A percentile compares a stretch with the other conserved stretches of the same genome.
These are phyloP conservation scores for Trichoderma pleuroti DNA, from an alignment of 2,329 filamentous ascomycete species.

Conservation along the genomic window DNA sequence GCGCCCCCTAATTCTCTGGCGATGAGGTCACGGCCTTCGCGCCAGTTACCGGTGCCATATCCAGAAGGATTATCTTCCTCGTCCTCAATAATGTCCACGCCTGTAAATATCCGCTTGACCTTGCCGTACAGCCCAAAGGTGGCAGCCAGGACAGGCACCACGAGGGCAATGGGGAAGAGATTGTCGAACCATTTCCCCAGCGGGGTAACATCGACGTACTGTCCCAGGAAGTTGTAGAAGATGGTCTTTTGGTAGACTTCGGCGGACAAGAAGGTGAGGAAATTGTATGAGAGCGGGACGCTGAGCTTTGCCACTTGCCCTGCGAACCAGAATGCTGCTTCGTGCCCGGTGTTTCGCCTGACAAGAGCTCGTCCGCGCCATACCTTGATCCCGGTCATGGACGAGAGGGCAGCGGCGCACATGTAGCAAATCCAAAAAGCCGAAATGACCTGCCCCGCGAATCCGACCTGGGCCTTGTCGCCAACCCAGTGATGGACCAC, in stretches of 20 bases:
- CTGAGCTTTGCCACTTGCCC: conserved; percentile 89
- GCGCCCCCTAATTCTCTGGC: conserved; percentile 75
- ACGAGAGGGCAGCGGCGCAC: conserved; percentile 82
- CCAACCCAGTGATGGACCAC: conserved; percentile 74
- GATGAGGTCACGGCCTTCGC: conserved; percentile 86
- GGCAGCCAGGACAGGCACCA: conserved; percentile 80
- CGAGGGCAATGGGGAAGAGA: conserved; percentile 82
- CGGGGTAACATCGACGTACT: conserved; percentile 76
- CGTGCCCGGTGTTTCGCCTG: conserved; percentile 83
- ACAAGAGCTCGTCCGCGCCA: conserved; percentile 94
- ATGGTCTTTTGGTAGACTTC: conserved; percentile 71
- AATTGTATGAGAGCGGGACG: conserved; percentile 93
- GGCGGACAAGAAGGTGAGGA: conserved; percentile 79
- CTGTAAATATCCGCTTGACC: conserved; percentile 76
- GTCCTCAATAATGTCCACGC: conserved; percentile 69
- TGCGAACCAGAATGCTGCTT: conserved; percentile 94
- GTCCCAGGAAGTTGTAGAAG: conserved; percentile 84
- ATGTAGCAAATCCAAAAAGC: conserved; percentile 93
- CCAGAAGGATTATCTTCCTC: conserved; percentile 61
- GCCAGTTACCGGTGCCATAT: conserved; percentile 80
- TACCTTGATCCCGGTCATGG: conserved; percentile 90
- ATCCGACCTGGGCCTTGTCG: conserved; percentile 71
- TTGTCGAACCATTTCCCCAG: conserved; percentile 81
- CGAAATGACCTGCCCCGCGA: conserved; percentile 80
- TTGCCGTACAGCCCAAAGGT: conserved; percentile 86